Conservation (phyloP, 495 filamentous ascomycete genomes). For the Penicillium waksmanii region DNA sequence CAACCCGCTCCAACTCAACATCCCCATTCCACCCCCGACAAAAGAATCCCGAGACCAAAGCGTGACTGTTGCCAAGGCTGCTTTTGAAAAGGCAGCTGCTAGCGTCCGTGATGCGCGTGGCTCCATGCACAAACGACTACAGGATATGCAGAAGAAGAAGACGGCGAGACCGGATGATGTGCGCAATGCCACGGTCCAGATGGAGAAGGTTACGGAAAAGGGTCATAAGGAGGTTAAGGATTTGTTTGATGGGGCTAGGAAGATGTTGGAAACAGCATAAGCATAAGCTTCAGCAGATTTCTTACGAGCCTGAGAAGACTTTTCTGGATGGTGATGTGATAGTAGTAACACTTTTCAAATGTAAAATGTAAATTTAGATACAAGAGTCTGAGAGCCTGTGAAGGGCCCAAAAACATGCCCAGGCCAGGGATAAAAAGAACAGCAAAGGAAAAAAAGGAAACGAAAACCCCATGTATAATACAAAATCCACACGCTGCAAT, state of each 20-base stretch:
- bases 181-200: slow-evolving; percentile 64
- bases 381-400: not conserved
- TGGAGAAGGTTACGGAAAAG: slow-evolving; percentile 78
- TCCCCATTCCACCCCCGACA: slow-evolving; percentile 70
- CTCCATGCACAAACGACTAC: slow-evolving; percentile 65
- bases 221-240: slow-evolving; percentile 67
- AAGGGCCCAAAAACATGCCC: not conserved
- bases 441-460: slow-evolving; percentile 11
- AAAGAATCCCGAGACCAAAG: slow-evolving; percentile 61
- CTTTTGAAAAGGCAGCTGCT: slow-evolving; percentile 60
- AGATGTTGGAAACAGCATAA: slow-evolving; percentile 55
- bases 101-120: slow-evolving; percentile 59
- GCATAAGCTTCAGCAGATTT: not conserved
- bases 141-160: slow-evolving; percentile 61
- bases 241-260: slow-evolving; percentile 67
- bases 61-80: slow-evolving; percentile 58
- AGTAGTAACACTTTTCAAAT: slow-evolving; percentile 8
- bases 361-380: slow-evolving; percentile 29
- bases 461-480: slow-evolving; percentile 28
- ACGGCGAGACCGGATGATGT: slow-evolving; percentile 66
- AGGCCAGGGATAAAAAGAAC: not conserved
- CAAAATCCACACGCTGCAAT: slow-evolving; percentile 13
- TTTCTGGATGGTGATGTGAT: not conserved
- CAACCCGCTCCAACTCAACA: slow-evolving; percentile 70
- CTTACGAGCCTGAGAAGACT: no score